Conservation (phyloP, 352 stramenopile genomes). For the Globisporangium cystogenes region DNA sequence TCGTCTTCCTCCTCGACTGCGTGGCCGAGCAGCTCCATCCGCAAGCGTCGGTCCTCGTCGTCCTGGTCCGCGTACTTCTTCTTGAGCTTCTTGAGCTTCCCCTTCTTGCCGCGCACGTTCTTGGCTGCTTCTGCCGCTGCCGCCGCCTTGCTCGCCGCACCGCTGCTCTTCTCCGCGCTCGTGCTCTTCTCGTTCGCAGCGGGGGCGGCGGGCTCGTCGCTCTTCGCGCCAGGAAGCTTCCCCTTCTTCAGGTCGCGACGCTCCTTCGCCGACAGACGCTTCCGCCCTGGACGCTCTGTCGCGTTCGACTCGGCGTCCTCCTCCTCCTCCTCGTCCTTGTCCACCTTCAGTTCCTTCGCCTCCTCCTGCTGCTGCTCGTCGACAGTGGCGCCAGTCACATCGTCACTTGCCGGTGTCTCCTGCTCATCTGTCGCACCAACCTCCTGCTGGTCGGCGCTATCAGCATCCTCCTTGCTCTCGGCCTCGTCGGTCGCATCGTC, state of each 20-base stretch:
- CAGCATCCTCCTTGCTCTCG: background rate
- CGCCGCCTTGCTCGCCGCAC: slow-evolving; percentile 11
- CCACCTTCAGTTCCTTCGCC: slow-evolving; percentile 12
- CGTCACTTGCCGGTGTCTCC: background rate
- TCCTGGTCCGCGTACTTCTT: slow-evolving; percentile 97
- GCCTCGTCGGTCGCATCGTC: background rate
- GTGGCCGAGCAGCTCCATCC: slow-evolving; percentile 90
- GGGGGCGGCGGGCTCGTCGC: background rate
- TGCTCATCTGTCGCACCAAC: background rate
- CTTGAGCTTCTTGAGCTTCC: slow-evolving; percentile 94
- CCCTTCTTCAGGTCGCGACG: slow-evolving; percentile 77
- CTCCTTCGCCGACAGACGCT: slow-evolving; percentile 64
- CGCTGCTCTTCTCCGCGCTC: slow-evolving; percentile 10
- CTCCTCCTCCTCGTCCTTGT: slow-evolving; percentile 14
- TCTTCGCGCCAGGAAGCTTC: slow-evolving; percentile 14
- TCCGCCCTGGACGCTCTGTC: slow-evolving; percentile 35
- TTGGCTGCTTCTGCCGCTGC: slow-evolving; percentile 11
- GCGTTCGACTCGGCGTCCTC: slow-evolving; percentile 6
- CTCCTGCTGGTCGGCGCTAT: background rate
- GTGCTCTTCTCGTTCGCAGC: background rate
- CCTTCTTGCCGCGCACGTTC: slow-evolving; percentile 88
- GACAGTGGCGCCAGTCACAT: background rate
- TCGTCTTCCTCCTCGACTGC: slow-evolving; percentile 19
- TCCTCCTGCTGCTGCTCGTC: slow-evolving; percentile 14
- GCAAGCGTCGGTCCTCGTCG: slow-evolving; percentile 91